These are phyloP conservation scores for Parasitella parasitica DNA, from an alignment of 371 early-diverging fungal species.

Conservation along the genomic window DNA sequence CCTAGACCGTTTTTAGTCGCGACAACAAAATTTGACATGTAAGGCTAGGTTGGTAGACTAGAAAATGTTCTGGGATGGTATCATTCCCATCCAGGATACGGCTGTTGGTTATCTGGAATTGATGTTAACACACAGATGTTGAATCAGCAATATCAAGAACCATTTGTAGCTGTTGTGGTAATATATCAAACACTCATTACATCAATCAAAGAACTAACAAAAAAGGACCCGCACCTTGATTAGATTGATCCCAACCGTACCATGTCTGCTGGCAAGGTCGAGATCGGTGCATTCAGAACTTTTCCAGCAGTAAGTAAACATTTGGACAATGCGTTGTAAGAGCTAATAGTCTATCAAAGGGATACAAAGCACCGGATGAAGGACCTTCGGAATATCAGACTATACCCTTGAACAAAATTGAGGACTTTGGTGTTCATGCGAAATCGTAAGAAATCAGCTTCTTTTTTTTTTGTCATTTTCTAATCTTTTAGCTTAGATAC, in stretches of 20 bases:
- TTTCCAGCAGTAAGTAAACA: constrained; percentile 73
- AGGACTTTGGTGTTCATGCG: constrained; percentile 97
- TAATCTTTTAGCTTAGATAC: constrained; percentile 42
- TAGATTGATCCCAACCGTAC: constrained; percentile 97
- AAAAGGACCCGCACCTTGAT: background rate
- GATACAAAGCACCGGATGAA: constrained; percentile 77
- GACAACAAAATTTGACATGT: too few relatives aligned
- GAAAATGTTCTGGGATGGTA: constrained; percentile 98
- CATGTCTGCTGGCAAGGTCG: constrained; percentile 94
- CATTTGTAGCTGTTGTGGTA: constrained; percentile 94
- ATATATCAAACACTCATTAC: constrained; percentile 9
- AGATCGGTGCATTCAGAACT: constrained; percentile 97
- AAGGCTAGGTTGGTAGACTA: constrained; percentile 76
- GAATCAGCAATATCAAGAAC: constrained; percentile 95
- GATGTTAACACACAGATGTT: constrained; percentile 95
- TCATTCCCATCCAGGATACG: constrained; percentile 98
- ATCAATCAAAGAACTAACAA: background rate
- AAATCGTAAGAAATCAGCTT: constrained; percentile 55
- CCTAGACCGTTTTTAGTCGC: background rate
- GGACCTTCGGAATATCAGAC: constrained; percentile 74
- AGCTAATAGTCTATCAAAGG: constrained; percentile 31
- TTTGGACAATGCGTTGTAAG: background rate
- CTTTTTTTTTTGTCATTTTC: background rate
- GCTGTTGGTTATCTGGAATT: constrained; percentile 98
- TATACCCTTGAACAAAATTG: constrained; percentile 93